Base-by-base conservation (phyloP, 805 yeast species). In the Pichia nakasei region DNA sequence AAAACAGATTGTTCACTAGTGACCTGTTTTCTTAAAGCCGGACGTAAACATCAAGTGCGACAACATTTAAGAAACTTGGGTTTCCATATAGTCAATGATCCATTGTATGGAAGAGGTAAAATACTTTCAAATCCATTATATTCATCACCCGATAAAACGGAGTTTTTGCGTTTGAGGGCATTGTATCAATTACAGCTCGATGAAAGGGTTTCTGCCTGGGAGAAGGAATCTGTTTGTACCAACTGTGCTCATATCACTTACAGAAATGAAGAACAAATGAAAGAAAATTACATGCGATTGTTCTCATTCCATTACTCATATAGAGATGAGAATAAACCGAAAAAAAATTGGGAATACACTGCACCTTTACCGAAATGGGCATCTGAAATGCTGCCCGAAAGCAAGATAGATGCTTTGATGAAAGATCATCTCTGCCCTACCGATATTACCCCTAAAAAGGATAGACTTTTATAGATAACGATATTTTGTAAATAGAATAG, bases 31-130 rank as follows among this genome's bases (percentile, higher is more conserved):
- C 75, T 78, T 1, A 44, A 64, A 8, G 66, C 76, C 0, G 80
- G 80, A 0, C 64, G 69, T 40, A 71, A 65, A 64, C 80, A 75
- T 57, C 80, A 75, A 51, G 70, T 75, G 18, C 60, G 80, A 17
- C 72, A 75, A 13, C 80, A 75, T 55, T 53, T 75, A 13, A 56
- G 76, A 17, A 69, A 70, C 47, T 41, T 72, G 43, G 71, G 69
- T 0, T 52, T 49, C 39, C 64, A 63, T 1, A 59, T 63, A 6
- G 50, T 48, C 4, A 60, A 61, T 39, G 67, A 63, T 44, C 58
- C 62, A 13, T 27, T 61, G 9, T 63, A 61, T 43, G 62, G 64
- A 1, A 24, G 26, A 2, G 41, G 48, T 26, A 48, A 48, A 32
- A 32, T 5, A 33, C 48, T 12, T 29, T 48, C 15, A 27, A 35